Conservation (phyloP, 805 yeast species). For the Cyberlindnera bimundalis region DNA sequence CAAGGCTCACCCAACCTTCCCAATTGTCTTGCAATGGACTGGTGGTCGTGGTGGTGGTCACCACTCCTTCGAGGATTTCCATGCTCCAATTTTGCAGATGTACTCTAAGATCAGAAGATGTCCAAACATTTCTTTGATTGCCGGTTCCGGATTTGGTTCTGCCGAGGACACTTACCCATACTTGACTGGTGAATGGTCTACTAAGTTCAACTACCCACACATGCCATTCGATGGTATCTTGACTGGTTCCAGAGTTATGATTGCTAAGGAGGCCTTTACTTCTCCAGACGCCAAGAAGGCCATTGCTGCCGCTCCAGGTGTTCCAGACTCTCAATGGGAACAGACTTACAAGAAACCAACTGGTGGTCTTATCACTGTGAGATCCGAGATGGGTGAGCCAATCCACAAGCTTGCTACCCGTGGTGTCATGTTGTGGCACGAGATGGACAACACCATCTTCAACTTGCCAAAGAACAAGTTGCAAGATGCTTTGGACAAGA, state of each 20-base stretch:
- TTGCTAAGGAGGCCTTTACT: conserved; percentile 93
- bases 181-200: conserved; percentile 97
- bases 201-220: conserved; percentile 81
- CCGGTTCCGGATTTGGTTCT: conserved; percentile 98
- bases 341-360: conserved; percentile 89
- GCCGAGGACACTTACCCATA: conserved; percentile 96
- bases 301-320: conserved; percentile 89
- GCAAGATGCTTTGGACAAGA: conserved; percentile 73
- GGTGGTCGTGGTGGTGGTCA: conserved; percentile 99
- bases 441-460: conserved; percentile 91
- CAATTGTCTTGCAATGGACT: conserved; percentile 98
- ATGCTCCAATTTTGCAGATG: conserved; percentile 94
- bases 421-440: conserved; percentile 97
- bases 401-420: conserved; percentile 98
- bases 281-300: conserved; percentile 92
- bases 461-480: conserved; percentile 85
- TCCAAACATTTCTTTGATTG: conserved; percentile 82
- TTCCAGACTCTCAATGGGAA: conserved; percentile 87
- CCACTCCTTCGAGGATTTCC: conserved; percentile 99
- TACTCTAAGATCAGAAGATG: conserved; percentile 91
- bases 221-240: conserved; percentile 99
- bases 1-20: conserved; percentile 93
- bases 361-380: conserved; percentile 95
- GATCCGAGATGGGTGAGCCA: conserved; percentile 99
- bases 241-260: conserved; percentile 96